phyloP scores from a whole-genome alignment of 768 basidiomycete genomes.

The Suillus tomentosus region DNA sequence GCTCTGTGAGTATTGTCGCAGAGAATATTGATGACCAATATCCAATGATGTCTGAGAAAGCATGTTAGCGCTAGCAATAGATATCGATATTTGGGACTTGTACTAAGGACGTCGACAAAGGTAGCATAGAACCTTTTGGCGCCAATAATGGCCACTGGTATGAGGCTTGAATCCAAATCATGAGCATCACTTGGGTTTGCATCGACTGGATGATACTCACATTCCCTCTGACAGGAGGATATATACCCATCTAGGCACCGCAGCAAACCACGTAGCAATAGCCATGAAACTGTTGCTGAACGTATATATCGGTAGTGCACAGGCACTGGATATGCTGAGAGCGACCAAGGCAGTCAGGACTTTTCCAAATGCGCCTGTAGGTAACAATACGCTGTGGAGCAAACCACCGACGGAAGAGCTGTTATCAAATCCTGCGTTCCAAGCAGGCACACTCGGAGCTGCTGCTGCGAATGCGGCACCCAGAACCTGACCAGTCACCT shows the following conservation, averaged over 20 bases:
- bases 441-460: neutral
- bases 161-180: neutral
- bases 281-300: neutral
- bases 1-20: neutral
- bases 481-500: neutral
- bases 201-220: neutral
- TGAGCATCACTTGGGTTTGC: neutral
- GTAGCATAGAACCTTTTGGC: neutral
- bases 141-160: neutral
- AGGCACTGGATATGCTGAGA: neutral
- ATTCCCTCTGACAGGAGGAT: neutral
- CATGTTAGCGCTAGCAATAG: neutral
- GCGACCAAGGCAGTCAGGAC: neutral
- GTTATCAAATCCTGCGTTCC: neutral
- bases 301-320: neutral
- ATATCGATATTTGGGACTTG: neutral
- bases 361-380: neutral
- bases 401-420: neutral
- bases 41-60: neutral
- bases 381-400: neutral
- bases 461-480: neutral
- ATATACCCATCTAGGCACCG: neutral
- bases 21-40: neutral
- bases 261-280: neutral
- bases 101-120: neutral